These are phyloP conservation scores for Chloris gayana DNA, from an alignment of 176 grass and related monocot genomes.

Conservation along the genomic window DNA sequence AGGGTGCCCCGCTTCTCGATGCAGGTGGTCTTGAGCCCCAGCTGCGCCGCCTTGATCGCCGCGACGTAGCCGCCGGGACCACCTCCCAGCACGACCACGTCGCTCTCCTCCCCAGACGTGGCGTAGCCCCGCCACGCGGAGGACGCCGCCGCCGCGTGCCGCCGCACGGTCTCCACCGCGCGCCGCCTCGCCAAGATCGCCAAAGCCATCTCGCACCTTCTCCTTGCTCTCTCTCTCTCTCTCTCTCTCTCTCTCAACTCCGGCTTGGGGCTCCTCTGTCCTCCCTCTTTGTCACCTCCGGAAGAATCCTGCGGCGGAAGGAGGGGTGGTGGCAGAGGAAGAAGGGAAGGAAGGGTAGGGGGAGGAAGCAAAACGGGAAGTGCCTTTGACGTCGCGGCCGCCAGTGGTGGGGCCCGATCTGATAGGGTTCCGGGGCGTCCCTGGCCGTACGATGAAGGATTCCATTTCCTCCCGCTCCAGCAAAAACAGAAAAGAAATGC, in stretches of 20 bases:
- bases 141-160: conserved; percentile 27
- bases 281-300: background rate
- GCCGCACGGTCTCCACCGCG: conserved; percentile 41
- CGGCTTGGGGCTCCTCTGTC: no score
- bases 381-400: background rate
- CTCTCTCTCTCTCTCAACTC: background rate
- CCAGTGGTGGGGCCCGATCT: background rate
- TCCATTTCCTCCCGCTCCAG: background rate
- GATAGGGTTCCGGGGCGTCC: background rate
- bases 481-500: background rate
- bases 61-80: conserved; percentile 95
- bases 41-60: conserved; percentile 94
- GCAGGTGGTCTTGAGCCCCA: conserved; percentile 95
- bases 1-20: conserved; percentile 91
- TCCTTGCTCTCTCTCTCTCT: background rate
- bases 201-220: conserved; percentile 51
- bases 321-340: no score
- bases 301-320: background rate
- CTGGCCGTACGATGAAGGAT: background rate
- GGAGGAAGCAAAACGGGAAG: conserved; percentile 22
- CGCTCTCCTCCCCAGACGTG: conserved; percentile 74
- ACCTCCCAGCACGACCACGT: conserved; percentile 92
- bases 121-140: conserved; percentile 59
- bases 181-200: conserved; percentile 67
- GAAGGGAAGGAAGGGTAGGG: background rate